Base-by-base conservation (phyloP, 2,329 filamentous ascomycete species). In the Monilinia aucupariae region DNA sequence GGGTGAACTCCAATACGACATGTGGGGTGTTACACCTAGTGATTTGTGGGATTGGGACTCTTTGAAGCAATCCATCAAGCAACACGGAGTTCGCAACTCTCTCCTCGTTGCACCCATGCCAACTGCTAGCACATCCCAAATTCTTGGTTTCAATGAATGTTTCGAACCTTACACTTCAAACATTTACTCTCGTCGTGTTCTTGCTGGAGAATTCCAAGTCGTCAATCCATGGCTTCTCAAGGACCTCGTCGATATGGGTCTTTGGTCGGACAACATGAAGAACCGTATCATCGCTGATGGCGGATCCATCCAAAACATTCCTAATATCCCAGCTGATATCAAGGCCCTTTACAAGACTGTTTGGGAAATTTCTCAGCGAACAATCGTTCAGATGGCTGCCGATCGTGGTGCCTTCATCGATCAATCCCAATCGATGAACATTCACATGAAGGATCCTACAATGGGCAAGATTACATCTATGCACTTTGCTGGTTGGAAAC, bases 401-500 rank as follows among this genome's bases (percentile, higher is more conserved):
- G 94, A 99, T 76, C 93, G 94, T 77, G 94, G 94, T 78, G 94
- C 94, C 64, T 99, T 94, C 79, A 97, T 99, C 74, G 94, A 99
- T 75, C 94, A 99, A 83, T 97, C 92, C 58, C 94, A 99, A 78
- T 97, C 93, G 15, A 87, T 99, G 72, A 99, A 99, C 83, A 97
- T 99, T 71, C 94, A 99, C 82, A 92, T 99, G 88, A 96, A 96
- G 78, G 93, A 97, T 74, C 94, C 94, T 49, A 96, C 92, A 59
- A 97, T 99, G 93, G 94, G 94, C 79, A 99, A 99, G 85, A 96
- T 99, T 77, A 99, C 94, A 65, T 94, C 89, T 77, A 99, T 99
- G 94, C 94, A 99, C 81, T 99, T 99, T 75, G 85, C 94, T 55
- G 94, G 94, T 72, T 99, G 94, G 94, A 99, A 97, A 84, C 87